Evolutionary conservation across 305 asterid species (phyloP).

Genomic region (Plantago coronopus): DNA sequence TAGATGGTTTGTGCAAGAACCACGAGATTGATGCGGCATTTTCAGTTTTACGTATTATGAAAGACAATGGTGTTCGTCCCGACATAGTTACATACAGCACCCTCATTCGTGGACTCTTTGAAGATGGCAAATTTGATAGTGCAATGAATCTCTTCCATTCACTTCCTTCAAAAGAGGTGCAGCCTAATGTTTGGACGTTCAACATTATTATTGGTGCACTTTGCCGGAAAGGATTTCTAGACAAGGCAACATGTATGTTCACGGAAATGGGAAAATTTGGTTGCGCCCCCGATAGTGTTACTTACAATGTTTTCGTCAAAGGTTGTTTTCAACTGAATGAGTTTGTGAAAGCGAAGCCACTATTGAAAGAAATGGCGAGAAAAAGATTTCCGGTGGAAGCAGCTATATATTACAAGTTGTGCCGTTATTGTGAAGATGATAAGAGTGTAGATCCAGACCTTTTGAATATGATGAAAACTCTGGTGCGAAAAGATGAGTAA

Average conservation of each 20-base stretch:
- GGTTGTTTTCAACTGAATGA: background rate
- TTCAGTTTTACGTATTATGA: background rate
- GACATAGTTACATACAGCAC: background rate
- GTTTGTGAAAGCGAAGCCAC: background rate
- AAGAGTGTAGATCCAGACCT: background rate
- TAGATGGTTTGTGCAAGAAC: background rate
- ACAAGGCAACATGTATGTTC: no score
- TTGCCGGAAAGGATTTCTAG: no score
- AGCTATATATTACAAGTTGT: background rate
- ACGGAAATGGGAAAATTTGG: no score
- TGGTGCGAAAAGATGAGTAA: background rate
- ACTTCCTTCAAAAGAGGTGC: background rate
- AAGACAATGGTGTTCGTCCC: background rate
- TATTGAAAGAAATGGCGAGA: background rate
- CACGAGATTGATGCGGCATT: background rate
- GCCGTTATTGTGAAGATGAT: background rate
- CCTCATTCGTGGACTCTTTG: conserved; percentile 4
- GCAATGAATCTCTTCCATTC: background rate
- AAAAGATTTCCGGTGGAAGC: no score
- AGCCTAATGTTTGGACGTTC: no score
- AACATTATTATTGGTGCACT: no score
- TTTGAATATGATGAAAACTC: background rate
- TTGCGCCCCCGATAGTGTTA: background rate
- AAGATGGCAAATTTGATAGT: background rate
- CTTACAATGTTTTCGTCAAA: no score